Conservation (phyloP, 768 basidiomycete species). For the Naematelia aurantialba region DNA sequence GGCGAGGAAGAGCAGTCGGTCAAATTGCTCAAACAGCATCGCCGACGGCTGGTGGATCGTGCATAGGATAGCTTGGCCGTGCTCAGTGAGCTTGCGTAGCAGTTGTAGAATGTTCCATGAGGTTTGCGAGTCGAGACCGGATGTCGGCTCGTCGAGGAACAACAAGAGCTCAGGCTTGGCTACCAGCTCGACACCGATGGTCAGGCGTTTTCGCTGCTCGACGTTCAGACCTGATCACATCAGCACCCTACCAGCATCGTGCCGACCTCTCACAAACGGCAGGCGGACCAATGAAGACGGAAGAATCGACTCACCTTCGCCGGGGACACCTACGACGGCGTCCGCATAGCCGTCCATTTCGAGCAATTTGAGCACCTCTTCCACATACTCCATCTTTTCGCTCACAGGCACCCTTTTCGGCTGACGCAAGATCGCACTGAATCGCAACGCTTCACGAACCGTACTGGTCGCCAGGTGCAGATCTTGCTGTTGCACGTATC, state of each 20-base stretch:
- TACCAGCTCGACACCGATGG: slow-evolving; percentile 52
- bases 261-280: slow-evolving; percentile 5
- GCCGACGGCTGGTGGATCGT: slow-evolving; percentile 61
- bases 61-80: slow-evolving; percentile 53
- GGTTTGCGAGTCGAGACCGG: slow-evolving; percentile 68
- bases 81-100: slow-evolving; percentile 51
- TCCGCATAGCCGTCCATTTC: slow-evolving; percentile 50
- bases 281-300: neutral
- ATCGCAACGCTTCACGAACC: slow-evolving; percentile 53
- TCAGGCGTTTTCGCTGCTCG: slow-evolving; percentile 33
- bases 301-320: slow-evolving; percentile 44
- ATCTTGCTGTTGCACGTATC: slow-evolving; percentile 53
- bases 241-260: neutral
- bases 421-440: slow-evolving; percentile 53
- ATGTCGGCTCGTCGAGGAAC: slow-evolving; percentile 56
- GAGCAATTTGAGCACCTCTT: slow-evolving; percentile 52
- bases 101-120: slow-evolving; percentile 73
- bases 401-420: slow-evolving; percentile 45
- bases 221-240: slow-evolving; percentile 43
- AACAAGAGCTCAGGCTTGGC: slow-evolving; percentile 52
- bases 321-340: slow-evolving; percentile 49
- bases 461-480: slow-evolving; percentile 51
- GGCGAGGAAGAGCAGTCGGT: slow-evolving; percentile 57
- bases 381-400: slow-evolving; percentile 53
- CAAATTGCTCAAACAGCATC: slow-evolving; percentile 81